A percentile compares a stretch with the other conserved stretches of the same genome.
Conservation (phyloP, 1,284 basidiomycete genomes). For the Schizophyllum commune region DNA sequence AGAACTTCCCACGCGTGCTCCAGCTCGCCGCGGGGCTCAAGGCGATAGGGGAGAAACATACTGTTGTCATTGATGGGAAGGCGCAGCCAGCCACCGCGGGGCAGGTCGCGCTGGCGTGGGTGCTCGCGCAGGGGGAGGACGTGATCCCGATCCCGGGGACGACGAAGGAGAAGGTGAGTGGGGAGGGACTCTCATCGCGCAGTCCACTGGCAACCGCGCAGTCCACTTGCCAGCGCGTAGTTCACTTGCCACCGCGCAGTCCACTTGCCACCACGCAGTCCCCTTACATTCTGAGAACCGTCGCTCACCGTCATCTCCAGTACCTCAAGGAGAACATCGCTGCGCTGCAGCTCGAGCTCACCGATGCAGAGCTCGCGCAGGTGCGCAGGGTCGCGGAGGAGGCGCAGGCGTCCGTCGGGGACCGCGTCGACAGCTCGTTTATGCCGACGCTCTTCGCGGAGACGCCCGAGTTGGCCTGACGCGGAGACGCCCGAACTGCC, state of each 20-base stretch:
- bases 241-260: too few relatives aligned
- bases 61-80: background rate
- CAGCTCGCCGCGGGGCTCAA: conserved; percentile 7
- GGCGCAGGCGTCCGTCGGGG: conserved; percentile 4
- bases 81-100: background rate
- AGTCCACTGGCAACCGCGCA: too few relatives aligned
- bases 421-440: background rate
- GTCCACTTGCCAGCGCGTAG: too few relatives aligned
- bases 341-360: conserved; percentile 1
- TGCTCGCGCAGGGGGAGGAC: conserved; percentile 3
- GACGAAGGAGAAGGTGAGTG: conserved; percentile 6
- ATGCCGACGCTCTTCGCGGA: background rate
- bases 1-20: conserved; percentile 12
- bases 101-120: conserved; percentile 5
- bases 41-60: conserved; percentile 3
- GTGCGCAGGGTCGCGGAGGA: conserved; percentile 6
- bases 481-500: too few relatives aligned
- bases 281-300: too few relatives aligned
- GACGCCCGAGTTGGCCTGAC: background rate
- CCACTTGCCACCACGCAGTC: too few relatives aligned
- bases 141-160: conserved; percentile 5
- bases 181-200: too few relatives aligned
- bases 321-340: conserved; percentile 11
- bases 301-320: too few relatives aligned
- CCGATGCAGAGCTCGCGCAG: conserved; percentile 5